phyloP scores from a whole-genome alignment of 257 asterid species.

The Nicotiana tabacum region DNA sequence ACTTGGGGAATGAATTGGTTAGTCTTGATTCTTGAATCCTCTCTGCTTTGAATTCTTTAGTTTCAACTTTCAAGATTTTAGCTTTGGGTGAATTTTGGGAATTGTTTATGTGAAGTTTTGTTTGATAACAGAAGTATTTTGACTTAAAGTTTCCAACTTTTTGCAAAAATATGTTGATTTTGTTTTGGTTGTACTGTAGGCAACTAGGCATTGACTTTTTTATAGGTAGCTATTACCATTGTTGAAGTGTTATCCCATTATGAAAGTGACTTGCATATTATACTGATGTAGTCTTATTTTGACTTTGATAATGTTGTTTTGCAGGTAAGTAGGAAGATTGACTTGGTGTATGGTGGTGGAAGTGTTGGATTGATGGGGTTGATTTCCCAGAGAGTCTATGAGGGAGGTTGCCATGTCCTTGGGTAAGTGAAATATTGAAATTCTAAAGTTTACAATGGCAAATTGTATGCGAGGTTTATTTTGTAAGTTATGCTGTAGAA shows the following conservation, averaged over 20 bases:
- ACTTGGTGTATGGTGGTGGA: constrained; percentile 98
- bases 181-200: background rate
- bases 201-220: background rate
- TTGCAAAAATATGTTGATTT: background rate
- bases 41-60: background rate
- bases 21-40: constrained; percentile 18
- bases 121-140: background rate
- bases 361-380: constrained; percentile 97
- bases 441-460: background rate
- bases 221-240: background rate
- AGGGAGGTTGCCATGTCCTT: constrained; percentile 95
- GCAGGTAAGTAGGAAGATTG: constrained; percentile 84
- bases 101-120: background rate
- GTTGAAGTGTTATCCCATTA: background rate
- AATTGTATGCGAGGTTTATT: background rate
- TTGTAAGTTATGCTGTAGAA: background rate
- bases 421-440: constrained; percentile 45
- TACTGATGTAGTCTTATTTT: background rate
- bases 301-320: constrained; percentile 13
- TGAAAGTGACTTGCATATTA: background rate
- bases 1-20: constrained; percentile 93
- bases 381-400: constrained; percentile 74
- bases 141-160: background rate
- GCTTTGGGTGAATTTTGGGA: background rate
- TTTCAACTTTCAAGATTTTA: background rate